Conservation (phyloP, 371 early-diverging fungal species). For the Actinomortierella ambigua region DNA sequence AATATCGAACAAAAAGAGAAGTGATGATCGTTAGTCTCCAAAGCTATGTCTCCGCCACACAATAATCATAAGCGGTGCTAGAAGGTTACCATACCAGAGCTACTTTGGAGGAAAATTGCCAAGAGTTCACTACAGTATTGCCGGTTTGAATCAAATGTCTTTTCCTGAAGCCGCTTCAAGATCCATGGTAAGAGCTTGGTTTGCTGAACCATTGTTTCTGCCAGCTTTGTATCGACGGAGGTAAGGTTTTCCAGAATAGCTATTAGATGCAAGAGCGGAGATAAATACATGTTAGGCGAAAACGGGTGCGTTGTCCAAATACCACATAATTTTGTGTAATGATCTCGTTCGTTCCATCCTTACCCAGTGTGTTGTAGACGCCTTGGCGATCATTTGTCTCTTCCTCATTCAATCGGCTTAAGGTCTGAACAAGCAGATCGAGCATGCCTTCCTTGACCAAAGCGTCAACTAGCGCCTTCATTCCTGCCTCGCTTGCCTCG, state of each 20-base stretch:
- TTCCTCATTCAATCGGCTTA: constrained; percentile 79
- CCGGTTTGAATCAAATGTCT: constrained; percentile 75
- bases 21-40: too few species aligned
- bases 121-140: constrained; percentile 88
- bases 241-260: constrained; percentile 88
- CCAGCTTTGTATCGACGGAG: constrained; percentile 69
- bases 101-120: constrained; percentile 82
- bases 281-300: background rate
- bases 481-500: constrained; percentile 65
- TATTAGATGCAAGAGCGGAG: constrained; percentile 8
- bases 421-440: constrained; percentile 78
- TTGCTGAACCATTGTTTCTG: constrained; percentile 65
- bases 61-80: background rate
- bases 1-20: background rate
- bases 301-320: constrained; percentile 3
- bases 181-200: constrained; percentile 79
- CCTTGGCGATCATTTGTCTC: constrained; percentile 85
- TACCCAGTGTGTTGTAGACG: constrained; percentile 80
- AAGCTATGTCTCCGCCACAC: too few species aligned
- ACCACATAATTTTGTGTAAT: background rate
- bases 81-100: constrained; percentile 50
- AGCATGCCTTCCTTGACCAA: constrained; percentile 79
- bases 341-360: background rate
- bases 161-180: constrained; percentile 64
- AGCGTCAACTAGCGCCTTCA: constrained; percentile 71